These are phyloP conservation scores for Primulina tabacum DNA, from an alignment of 257 asterid species.

Conservation along the genomic window DNA sequence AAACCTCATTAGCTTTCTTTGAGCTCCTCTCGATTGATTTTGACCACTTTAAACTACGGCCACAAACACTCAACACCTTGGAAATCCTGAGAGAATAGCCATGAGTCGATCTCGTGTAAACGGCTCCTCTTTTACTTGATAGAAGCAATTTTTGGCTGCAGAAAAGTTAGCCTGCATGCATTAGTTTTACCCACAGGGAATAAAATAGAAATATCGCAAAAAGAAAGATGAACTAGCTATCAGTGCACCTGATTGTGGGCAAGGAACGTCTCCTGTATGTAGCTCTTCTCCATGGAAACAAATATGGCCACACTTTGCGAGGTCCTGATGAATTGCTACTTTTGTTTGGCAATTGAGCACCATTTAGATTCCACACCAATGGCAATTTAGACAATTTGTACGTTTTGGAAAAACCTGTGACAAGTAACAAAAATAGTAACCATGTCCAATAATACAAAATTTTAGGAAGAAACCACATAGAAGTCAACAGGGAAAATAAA, in stretches of 20 bases:
- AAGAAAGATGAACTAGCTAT: slow-evolving; percentile 22
- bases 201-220: slow-evolving; percentile 12
- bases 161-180: slow-evolving; percentile 18
- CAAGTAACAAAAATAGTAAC: neutral
- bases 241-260: slow-evolving; percentile 52
- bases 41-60: slow-evolving; percentile 91
- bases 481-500: neutral
- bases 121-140: slow-evolving; percentile 72
- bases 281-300: slow-evolving; percentile 71
- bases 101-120: slow-evolving; percentile 72
- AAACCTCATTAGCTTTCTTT: slow-evolving; percentile 76
- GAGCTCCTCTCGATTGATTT: slow-evolving; percentile 83
- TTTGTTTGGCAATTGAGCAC: slow-evolving; percentile 43
- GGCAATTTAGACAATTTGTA: slow-evolving; percentile 47
- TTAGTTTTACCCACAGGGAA: slow-evolving; percentile 20
- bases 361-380: slow-evolving; percentile 73
- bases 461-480: neutral
- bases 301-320: slow-evolving; percentile 47
- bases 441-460: neutral
- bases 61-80: slow-evolving; percentile 70
- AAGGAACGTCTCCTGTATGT: slow-evolving; percentile 48
- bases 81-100: slow-evolving; percentile 86
- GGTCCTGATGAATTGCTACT: slow-evolving; percentile 38
- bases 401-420: slow-evolving; percentile 49
- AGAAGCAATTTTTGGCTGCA: slow-evolving; percentile 62